Evolutionary conservation across 805 yeast genomes (phyloP).

Genomic region (Starmerella tilneyi): DNA sequence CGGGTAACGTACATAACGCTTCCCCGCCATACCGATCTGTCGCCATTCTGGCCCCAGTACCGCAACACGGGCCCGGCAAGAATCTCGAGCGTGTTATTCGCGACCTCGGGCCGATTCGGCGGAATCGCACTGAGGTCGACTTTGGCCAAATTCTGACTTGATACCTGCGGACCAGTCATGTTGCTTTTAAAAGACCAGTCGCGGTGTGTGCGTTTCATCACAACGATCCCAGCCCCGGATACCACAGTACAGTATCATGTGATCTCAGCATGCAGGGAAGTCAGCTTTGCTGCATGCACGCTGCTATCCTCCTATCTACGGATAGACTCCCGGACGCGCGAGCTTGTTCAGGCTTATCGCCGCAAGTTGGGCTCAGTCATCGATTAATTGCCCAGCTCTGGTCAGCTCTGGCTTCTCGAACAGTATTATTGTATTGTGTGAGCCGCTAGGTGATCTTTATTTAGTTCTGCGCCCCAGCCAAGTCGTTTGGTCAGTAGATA

Average conservation of each 20-base stretch:
- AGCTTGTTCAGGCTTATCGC: too few relatives aligned
- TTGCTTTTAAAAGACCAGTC: background rate
- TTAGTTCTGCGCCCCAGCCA: too few relatives aligned
- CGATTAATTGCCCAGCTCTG: too few relatives aligned
- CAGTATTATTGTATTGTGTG: too few relatives aligned
- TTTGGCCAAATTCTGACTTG: slow-evolving; percentile 13
- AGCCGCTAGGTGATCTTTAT: too few relatives aligned
- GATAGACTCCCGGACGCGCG: too few relatives aligned
- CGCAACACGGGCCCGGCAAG: slow-evolving; percentile 64
- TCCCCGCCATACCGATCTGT: slow-evolving; percentile 46
- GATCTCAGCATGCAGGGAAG: background rate
- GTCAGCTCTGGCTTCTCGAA: too few relatives aligned
- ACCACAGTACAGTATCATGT: background rate
- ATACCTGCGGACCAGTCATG: slow-evolving; percentile 4
- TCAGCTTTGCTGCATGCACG: too few relatives aligned
- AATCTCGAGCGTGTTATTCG: slow-evolving; percentile 19
- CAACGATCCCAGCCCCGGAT: background rate
- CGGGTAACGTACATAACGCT: slow-evolving; percentile 55
- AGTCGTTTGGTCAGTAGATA: too few relatives aligned
- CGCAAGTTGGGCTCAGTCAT: too few relatives aligned
- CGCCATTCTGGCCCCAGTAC: slow-evolving; percentile 52
- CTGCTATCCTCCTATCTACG: too few relatives aligned
- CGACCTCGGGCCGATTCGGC: slow-evolving; percentile 15
- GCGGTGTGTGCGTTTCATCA: background rate
- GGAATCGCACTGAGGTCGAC: slow-evolving; percentile 9